Percentiles rank a stretch among this genome's conserved stretches.
Evolutionary conservation across 2,329 filamentous ascomycete genomes (phyloP).

Genomic region (Stemphylium vesicarium): DNA sequence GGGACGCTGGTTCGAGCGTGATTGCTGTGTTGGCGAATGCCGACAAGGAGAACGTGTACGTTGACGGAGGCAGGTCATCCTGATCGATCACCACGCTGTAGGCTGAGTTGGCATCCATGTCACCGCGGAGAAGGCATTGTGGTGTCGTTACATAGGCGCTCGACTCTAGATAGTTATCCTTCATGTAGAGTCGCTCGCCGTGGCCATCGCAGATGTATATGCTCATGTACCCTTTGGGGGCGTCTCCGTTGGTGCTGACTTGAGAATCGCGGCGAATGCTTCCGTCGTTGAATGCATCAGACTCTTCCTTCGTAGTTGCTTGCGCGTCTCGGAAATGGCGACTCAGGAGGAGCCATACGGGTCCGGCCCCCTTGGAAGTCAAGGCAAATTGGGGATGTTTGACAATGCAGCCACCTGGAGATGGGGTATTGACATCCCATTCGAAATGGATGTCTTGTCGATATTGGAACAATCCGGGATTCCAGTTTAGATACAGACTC

Average conservation of each 20-base stretch:
- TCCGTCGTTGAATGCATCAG: slow-evolving; percentile 42
- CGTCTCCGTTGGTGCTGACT: slow-evolving; percentile 34
- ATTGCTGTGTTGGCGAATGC: slow-evolving; percentile 74
- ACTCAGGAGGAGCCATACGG: slow-evolving; percentile 83
- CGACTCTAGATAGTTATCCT: slow-evolving; percentile 72
- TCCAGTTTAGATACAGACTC: slow-evolving; percentile 97
- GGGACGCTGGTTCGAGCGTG: slow-evolving; percentile 65
- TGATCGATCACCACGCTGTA: slow-evolving; percentile 77
- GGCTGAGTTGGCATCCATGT: slow-evolving; percentile 58
- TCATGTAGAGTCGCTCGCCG: slow-evolving; percentile 75
- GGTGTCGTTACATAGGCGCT: slow-evolving; percentile 93
- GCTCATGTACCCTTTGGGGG: slow-evolving; percentile 77
- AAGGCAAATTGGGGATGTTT: slow-evolving; percentile 68
- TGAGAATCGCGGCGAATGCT: slow-evolving; percentile 31
- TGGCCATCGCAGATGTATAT: slow-evolving; percentile 78
- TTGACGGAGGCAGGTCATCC: slow-evolving; percentile 73
- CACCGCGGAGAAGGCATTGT: slow-evolving; percentile 82
- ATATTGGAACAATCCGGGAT: slow-evolving; percentile 78
- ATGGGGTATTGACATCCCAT: slow-evolving; percentile 68
- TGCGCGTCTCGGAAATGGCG: slow-evolving; percentile 76
- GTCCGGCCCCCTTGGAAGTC: slow-evolving; percentile 60
- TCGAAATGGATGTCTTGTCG: slow-evolving; percentile 89
- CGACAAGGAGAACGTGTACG: slow-evolving; percentile 86
- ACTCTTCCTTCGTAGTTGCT: slow-evolving; percentile 44
- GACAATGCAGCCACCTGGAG: slow-evolving; percentile 76